A percentile compares a stretch with the other conserved stretches of the same genome.
These are phyloP conservation scores for Trichoderma sp. DNA, from an alignment of 2,329 filamentous ascomycete species.

Conservation along the genomic window DNA sequence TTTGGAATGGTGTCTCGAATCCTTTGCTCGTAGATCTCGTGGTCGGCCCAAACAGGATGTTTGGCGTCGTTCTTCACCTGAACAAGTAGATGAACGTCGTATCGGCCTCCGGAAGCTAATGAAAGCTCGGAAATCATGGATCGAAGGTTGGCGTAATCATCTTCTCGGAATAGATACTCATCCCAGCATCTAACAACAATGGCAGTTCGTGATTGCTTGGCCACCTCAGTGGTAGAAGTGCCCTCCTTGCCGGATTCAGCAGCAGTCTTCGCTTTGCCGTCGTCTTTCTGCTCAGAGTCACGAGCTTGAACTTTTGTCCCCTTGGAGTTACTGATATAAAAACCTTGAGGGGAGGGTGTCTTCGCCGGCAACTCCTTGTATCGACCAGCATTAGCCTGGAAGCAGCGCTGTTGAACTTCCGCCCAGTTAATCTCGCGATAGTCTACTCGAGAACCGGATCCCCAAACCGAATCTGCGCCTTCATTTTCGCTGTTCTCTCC, in stretches of 20 bases:
- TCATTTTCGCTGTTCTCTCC: constrained; percentile 81
- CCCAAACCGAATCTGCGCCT: constrained; percentile 78
- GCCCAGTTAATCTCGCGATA: constrained; percentile 77
- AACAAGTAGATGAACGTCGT: constrained; percentile 81
- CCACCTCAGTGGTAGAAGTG: constrained; percentile 3
- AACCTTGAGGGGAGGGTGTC: constrained; percentile 46
- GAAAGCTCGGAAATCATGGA: constrained; percentile 81
- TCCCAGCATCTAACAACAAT: constrained; percentile 82
- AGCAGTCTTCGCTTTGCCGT: not conserved
- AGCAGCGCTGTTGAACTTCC: constrained; percentile 71
- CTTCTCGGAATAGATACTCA: constrained; percentile 73
- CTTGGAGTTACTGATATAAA: constrained; percentile 40
- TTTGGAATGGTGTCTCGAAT: constrained; percentile 69
- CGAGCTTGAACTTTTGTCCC: not conserved
- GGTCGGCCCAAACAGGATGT: constrained; percentile 75
- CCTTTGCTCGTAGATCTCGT: constrained; percentile 63
- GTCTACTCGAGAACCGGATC: constrained; percentile 67
- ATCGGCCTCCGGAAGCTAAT: constrained; percentile 78
- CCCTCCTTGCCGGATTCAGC: not conserved
- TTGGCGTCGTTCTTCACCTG: constrained; percentile 76
- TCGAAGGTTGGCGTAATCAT: constrained; percentile 78
- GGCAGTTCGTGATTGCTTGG: constrained; percentile 54
- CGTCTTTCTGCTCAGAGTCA: not conserved
- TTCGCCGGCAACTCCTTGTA: constrained; percentile 55
- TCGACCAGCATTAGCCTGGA: constrained; percentile 65